Base-by-base conservation (phyloP, 2,329 filamentous ascomycete genomes). In the Aquanectria penicillioides region DNA sequence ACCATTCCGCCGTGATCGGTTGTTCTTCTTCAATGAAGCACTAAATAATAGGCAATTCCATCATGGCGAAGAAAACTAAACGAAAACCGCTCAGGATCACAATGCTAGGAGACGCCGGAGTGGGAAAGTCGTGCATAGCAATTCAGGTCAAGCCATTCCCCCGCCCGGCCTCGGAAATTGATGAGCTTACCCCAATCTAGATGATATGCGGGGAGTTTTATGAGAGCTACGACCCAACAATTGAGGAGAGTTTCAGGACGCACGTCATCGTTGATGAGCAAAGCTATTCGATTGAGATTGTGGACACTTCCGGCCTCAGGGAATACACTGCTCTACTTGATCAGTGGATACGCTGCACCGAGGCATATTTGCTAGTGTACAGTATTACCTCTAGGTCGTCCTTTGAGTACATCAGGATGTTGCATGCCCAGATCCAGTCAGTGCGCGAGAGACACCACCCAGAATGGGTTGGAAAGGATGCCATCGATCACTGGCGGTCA, bases 121-220 rank as follows among this genome's bases (percentile, higher is more conserved):
- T 29, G 17, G 47, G 47, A 10, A 50, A 50, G 26, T 29, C 47
- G 25, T 41, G 18, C 34, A 50, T 50, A 3, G 47, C 47, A n/a
- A 17, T 37, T 10, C 47, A 50, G 36, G 47, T 50, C 5, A 41
- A 15, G 31, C 38, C 8, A 11, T 6, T 5, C 20, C 28, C 3
- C 6, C 26, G 5, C 11, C 13, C 17, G n/a, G n/a, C n/a, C 3
- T 6, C 3, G 10, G 10, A 3, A 12, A 18, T 18, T 9, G 15
- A 11, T 13, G 33, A 17, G 12, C 12, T 33, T 20, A 50, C 25
- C n/a, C 4, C 1, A 12, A 11, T 13, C 6, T 26, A 50, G 47
- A 29, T 50, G 40, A 23, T 34, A 23, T 40, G 37, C 10, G 40
- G 34, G 1, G 25, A n/a, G 7, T 50, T 31, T n/a, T 6, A 13